Conservation (phyloP, 2,329 filamentous ascomycete genomes). For the Microsporum audouinii region DNA sequence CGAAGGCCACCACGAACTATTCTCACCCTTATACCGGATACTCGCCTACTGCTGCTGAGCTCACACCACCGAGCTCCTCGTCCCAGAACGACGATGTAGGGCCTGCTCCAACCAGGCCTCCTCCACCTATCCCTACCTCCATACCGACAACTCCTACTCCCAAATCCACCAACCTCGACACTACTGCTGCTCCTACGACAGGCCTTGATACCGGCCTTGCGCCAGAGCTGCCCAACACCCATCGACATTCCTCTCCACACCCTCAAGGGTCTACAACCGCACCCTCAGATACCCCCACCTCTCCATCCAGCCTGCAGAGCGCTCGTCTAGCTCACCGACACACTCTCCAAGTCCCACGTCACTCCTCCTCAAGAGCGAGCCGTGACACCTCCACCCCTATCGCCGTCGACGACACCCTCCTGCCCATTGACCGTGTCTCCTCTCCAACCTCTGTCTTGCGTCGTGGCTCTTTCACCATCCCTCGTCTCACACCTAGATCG, state of each 20-base stretch:
- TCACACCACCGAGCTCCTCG: neutral
- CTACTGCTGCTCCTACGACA: constrained; percentile 18
- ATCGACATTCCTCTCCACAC: constrained; percentile 6
- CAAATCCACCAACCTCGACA: constrained; percentile 23
- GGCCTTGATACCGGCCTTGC: constrained; percentile 25
- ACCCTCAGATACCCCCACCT: constrained; percentile 9
- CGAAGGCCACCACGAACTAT: neutral
- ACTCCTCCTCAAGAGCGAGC: constrained; percentile 46
- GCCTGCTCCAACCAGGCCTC: constrained; percentile 1
- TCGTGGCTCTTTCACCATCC: constrained; percentile 72
- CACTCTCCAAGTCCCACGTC: constrained; percentile 75
- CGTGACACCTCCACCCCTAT: constrained; percentile 49
- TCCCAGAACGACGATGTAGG: neutral
- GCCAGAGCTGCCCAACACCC: constrained; percentile 19
- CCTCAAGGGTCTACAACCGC: constrained; percentile 7
- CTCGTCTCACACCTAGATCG: constrained; percentile 68
- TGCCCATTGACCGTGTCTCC: constrained; percentile 71
- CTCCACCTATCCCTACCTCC: neutral
- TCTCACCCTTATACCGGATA: neutral
- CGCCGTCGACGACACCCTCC: constrained; percentile 47
- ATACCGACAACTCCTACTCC: constrained; percentile 21
- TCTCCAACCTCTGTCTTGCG: constrained; percentile 54
- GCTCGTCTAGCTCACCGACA: constrained; percentile 65
- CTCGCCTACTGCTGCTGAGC: neutral
- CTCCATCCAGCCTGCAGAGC: constrained; percentile 36